phyloP scores from a whole-genome alignment of 305 asterid species.

The Rubia tinctorum region DNA sequence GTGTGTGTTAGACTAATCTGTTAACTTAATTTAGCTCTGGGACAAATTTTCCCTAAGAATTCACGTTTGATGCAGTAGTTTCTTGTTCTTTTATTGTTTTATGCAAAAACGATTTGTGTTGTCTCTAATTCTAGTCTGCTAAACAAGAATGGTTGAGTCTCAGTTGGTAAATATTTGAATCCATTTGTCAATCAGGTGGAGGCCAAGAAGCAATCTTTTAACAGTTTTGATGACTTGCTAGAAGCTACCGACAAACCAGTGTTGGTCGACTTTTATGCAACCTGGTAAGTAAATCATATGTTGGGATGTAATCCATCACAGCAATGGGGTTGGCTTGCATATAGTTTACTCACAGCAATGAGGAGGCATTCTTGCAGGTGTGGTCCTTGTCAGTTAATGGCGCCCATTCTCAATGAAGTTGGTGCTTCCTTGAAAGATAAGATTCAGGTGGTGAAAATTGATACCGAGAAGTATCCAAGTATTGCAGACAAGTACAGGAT shows the following conservation, averaged over 20 bases:
- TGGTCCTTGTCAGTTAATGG: constrained; percentile 97
- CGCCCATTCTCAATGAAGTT: constrained; percentile 77
- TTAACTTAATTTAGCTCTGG: background rate
- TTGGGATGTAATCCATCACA: background rate
- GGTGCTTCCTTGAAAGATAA: constrained; percentile 60
- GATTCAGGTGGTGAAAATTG: constrained; percentile 84
- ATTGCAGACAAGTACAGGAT: constrained; percentile 74
- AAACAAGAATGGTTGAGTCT: background rate
- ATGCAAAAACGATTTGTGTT: background rate
- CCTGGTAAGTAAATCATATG: constrained; percentile 76
- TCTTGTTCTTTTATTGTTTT: background rate
- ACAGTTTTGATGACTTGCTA: constrained; percentile 74
- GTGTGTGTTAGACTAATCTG: background rate
- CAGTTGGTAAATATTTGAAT: background rate
- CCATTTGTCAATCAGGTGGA: constrained; percentile 31
- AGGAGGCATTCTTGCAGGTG: constrained; percentile 54
- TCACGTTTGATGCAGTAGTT: background rate
- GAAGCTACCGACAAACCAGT: constrained; percentile 76
- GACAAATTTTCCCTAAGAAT: background rate
- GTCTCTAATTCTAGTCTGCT: background rate
- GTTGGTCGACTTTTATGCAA: constrained; percentile 93
- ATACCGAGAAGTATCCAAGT: constrained; percentile 84
- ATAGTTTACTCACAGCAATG: background rate
- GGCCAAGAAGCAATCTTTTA: constrained; percentile 77
- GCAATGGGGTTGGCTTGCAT: background rate